Conservation (phyloP, 2,329 filamentous ascomycete genomes). For the Fusarium illudens region DNA sequence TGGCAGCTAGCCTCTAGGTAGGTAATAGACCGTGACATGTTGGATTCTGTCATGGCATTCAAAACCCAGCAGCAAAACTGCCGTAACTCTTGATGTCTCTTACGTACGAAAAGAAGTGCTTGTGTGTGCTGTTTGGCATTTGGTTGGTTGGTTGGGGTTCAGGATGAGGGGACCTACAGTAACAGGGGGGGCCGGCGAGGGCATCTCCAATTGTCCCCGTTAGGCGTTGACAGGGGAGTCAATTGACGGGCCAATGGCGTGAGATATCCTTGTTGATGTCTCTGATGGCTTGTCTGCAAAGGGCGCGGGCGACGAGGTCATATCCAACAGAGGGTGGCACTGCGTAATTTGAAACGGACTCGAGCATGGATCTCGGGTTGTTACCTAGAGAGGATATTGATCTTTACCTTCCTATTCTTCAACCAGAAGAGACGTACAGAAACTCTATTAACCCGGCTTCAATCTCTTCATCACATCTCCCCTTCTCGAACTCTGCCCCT, state of each 20-base stretch:
- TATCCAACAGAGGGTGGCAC: not conserved
- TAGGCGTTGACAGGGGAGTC: not conserved
- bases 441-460: not conserved
- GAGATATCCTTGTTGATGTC: not conserved
- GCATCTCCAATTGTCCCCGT: not conserved
- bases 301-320: not conserved
- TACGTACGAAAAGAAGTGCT: slow-evolving; percentile 1
- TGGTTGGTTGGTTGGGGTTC: not conserved
- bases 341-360: not conserved
- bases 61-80: not conserved
- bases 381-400: not conserved
- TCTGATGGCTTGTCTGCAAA: not conserved
- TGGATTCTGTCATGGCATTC: slow-evolving; percentile 13
- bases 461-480: not conserved
- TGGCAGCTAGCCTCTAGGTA: not conserved
- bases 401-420: not conserved
- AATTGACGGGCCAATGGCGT: not conserved
- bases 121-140: not conserved
- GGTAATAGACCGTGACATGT: slow-evolving; percentile 10
- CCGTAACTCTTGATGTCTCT: not conserved
- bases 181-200: not conserved
- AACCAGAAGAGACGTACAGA: not conserved
- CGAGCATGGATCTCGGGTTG: not conserved
- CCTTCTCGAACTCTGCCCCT: slow-evolving; percentile 24
- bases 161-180: not conserved